Evolutionary conservation across 805 yeast species (phyloP), one percentile per base, ranked within the genome.

Genomic region (Pachysolen tannophilus): DNA sequence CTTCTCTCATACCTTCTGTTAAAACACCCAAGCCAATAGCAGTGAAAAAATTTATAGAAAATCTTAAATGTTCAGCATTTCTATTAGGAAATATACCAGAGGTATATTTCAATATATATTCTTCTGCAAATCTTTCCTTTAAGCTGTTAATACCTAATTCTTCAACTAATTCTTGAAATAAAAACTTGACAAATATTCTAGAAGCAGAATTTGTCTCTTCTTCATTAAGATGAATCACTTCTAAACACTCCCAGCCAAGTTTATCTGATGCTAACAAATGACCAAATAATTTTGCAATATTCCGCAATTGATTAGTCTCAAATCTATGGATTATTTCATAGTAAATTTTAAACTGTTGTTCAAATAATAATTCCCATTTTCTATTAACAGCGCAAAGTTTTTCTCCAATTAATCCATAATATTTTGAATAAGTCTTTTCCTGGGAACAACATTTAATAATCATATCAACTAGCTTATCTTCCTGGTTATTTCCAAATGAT

Each of bases 31-130:
- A 54, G 0, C 94, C 94, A 42, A 90, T 86, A 1, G 97, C 96
- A 0, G 97, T 90, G 56, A 90, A 90, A 53, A 69, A 90, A 51
- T 90, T 90, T 51, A 87, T 86, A 2, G 94, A 70, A 52, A 88
- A 90, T 40, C 90, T 64, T 10, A 80, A 59, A 43, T 72, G 60
- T 8, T 75, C 78, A 5, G 66, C 63, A 36, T 65, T 66, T 2
- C 56, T 58, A 9, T 20, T 34, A 0, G 95, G 96, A 48, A 88
- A 83, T 26, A 88, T 44, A 0, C 85, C 85, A 2, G 40, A 44
- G 21, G 81, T 39, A 31, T 46, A 67, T 0, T 71, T 69, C 33
- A 63, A 63, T 13, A 75, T 60, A 38, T 69, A 70, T 0, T 66
- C 69, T 39, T 81, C 83, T 3, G 56, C 46, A 5, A 84, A 48